Evolutionary conservation across 768 basidiomycete species (phyloP), one percentile per base, ranked within the genome.

Genomic region (Amanita molliuscula): DNA sequence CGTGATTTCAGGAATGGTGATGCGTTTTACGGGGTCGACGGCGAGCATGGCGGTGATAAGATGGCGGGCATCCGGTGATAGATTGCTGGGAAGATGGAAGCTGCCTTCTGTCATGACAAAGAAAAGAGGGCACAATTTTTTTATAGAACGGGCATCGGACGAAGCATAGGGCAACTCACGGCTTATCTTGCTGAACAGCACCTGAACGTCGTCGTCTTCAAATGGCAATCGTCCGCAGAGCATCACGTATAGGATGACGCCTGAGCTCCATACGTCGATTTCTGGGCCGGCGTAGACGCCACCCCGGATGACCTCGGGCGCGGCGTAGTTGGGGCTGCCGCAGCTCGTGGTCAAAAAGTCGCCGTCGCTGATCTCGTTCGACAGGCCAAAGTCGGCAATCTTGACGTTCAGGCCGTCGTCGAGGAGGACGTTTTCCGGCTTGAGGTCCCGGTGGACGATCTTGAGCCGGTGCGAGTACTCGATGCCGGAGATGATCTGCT

Each of bases 211-310:
- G 40, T 96, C 92, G 66, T 98, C 94, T 68, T 98, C 96, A 62
- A 99, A 99, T 1, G 96, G 96, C 26, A 99, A 76, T 42, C 88
- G 73, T 4, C 95, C 96, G 60, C 89, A 94, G 4, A 99, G 77
- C 84, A 99, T 93, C 51, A 98, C 96, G 67, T 94, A 97, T 46
- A 99, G 77, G 56, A 99, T 98, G n/a, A 99, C 95, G 0, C 96
- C 96, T 49, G 89, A 89, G 57, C 89, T 92, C 96, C 96, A 99
- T 9, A 98, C 92, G 56, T 99, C 96, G 59, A 98, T 96, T 67
- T 98, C 96, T 0, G 95, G 94, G 0, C 96, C 96, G 0, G 92
- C 92, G 62, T 99, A 99, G 6, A 94, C 76, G 25, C 89, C 88
- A 4, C 96, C 96, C 15, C 85, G 79, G 55, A 99, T 96, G 59